Percentiles rank a stretch among this genome's conserved stretches.
phyloP scores from a whole-genome alignment of 352 stramenopile species.

The Phytophthora cryptogea region DNA sequence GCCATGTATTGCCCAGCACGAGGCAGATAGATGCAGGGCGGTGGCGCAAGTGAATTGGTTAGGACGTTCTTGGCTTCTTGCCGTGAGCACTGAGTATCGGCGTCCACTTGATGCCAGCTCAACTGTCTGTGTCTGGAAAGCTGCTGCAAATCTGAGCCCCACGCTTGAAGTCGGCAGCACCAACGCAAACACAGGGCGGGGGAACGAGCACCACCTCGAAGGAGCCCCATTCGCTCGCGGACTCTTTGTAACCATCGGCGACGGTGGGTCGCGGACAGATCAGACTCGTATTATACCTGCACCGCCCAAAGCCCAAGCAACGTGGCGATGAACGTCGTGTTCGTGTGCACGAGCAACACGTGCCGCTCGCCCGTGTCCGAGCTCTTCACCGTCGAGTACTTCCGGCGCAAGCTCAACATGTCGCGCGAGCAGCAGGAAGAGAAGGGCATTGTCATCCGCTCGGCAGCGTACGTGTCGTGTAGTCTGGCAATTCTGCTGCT shows the following conservation, averaged over 20 bases:
- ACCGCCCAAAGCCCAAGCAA: conserved; percentile 6
- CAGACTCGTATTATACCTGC: conserved; percentile 10
- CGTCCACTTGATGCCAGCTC: no score
- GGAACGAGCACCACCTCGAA: conserved; percentile 2
- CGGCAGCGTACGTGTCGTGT: conserved; percentile 55
- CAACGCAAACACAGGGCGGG: not conserved
- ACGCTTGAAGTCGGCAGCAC: conserved; percentile 17
- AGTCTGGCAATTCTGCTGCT: no score
- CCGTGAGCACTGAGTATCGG: no score
- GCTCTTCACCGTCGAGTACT: conserved; percentile 80
- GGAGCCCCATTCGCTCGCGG: conserved; percentile 5
- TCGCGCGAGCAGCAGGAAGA: conserved; percentile 70
- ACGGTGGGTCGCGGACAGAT: conserved; percentile 22
- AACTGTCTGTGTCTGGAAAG: not conserved
- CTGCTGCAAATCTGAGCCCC: conserved; percentile 16
- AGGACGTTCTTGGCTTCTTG: no score
- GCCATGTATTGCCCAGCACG: no score
- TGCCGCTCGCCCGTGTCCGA: conserved; percentile 81
- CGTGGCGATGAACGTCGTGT: conserved; percentile 71
- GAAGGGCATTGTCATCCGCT: conserved; percentile 71
- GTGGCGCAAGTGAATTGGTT: no score
- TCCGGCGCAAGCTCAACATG: conserved; percentile 68
- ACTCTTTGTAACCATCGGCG: conserved; percentile 25
- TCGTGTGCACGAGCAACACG: conserved; percentile 88
- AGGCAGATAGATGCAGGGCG: no score